Base-by-base conservation (phyloP, 2,329 filamentous ascomycete genomes). In the Thelonectria blattea region DNA sequence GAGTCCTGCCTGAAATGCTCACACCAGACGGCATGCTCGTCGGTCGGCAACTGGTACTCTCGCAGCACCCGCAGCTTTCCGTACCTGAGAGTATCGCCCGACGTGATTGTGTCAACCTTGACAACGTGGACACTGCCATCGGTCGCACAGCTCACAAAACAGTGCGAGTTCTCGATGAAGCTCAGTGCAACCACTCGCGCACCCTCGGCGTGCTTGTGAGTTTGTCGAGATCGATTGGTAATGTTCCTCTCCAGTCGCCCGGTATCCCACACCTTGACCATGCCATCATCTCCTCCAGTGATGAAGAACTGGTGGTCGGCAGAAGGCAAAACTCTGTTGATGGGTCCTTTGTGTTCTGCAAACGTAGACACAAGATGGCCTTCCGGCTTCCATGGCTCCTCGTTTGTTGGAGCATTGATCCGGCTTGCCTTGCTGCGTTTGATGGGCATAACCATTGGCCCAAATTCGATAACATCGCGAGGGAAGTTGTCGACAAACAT, bases 251-350 rank as follows among this genome's bases (percentile, higher is more conserved):
- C 95, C 7, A 99, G 83, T 22, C 95, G 86, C 24, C 88, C 88
- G 24, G 92, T 90, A 76, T 99, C 95, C 95, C 95, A 99, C 5
- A 99, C 85, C 72, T 92, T 96, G 58, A 97, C 91, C 7, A 86
- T 88, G 3, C 95, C 92, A 75, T 99, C 95, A 70, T 97, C 92
- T 10, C 93, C 94, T 7, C 89, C 94, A 1, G 95, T 98, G 58
- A 97, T 84, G 75, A 99, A 99, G 78, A 99, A 99, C 5, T 89
- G 80, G 73, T 99, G 94, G 72, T 99, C 95, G 0, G 94, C 92
- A 2, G 95, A 89, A 8, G 92, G 86, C 2, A 91, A 82, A 11
- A 98, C 86, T 10, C 93, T 87, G 71, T 91, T 97, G 65, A 98
- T 87, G 8, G 91, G 86, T 0, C 88, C 92, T 27, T 83, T 88